phyloP scores from a whole-genome alignment of 202 grass and related monocot genomes.

The Brachypodium distachyon region DNA sequence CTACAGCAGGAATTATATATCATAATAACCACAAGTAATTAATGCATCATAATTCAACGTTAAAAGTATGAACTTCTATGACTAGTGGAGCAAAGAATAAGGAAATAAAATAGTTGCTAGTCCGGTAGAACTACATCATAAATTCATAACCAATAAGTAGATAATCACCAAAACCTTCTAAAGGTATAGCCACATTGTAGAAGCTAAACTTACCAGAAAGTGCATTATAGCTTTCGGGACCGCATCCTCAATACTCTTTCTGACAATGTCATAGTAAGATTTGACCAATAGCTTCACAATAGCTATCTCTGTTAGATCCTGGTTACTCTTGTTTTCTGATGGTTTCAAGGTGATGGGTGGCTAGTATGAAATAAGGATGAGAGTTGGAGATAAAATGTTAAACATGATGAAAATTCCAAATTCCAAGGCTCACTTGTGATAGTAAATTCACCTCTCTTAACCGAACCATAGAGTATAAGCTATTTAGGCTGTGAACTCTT shows the following conservation, averaged over 20 bases:
- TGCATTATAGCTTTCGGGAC: conserved; percentile 95
- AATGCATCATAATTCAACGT: not conserved
- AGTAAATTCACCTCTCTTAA: conserved; percentile 67
- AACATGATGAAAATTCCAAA: not conserved
- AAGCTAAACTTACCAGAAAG: conserved; percentile 70
- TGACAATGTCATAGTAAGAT: conserved; percentile 97
- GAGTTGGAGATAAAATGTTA: conserved; percentile 3
- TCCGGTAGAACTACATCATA: not conserved
- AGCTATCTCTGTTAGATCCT: conserved; percentile 63
- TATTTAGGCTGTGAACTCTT: conserved; percentile 32
- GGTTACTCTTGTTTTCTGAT: conserved; percentile 63
- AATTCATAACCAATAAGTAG: not conserved
- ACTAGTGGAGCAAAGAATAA: not conserved
- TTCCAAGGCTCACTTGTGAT: conserved; percentile 15
- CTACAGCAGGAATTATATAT: not conserved
- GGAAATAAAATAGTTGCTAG: not conserved
- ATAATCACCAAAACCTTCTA: not conserved
- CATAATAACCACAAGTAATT: not conserved
- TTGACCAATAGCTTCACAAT: conserved; percentile 72
- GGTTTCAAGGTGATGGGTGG: conserved; percentile 81
- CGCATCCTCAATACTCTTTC: conserved; percentile 77
- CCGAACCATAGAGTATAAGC: conserved; percentile 39
- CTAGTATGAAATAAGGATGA: conserved; percentile 31
- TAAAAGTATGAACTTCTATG: not conserved
- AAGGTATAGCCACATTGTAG: not conserved